A percentile compares a stretch with the other conserved stretches of the same genome.
Conservation (phyloP, 1,139 yeast genomes). For the Pichia sp. region DNA sequence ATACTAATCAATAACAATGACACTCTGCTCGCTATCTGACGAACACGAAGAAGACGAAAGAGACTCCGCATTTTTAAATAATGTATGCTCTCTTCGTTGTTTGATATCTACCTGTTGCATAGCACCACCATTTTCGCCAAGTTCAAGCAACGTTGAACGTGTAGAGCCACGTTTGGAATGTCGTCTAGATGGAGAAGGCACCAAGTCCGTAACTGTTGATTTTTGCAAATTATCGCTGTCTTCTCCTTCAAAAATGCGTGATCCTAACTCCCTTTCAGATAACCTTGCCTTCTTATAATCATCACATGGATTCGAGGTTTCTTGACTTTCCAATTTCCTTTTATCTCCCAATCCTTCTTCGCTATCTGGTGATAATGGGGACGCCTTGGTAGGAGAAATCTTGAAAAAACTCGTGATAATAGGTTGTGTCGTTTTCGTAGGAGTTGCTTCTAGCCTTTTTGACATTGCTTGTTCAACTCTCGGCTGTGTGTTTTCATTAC, state of each 20-base stretch:
- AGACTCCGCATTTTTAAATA: conserved; percentile 5
- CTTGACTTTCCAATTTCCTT: background rate
- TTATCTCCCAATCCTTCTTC: background rate
- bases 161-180: conserved; percentile 12
- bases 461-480: background rate
- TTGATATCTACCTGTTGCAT: conserved; percentile 14
- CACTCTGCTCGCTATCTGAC: conserved; percentile 1
- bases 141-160: conserved; percentile 15
- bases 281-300: background rate
- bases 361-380: background rate
- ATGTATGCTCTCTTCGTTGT: conserved; percentile 4
- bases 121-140: conserved; percentile 14
- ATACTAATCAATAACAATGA: conserved; percentile 11
- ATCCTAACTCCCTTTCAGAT: background rate
- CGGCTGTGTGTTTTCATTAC: background rate
- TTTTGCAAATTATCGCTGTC: background rate
- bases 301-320: background rate
- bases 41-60: background rate
- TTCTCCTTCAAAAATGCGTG: background rate
- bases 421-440: conserved; percentile 9
- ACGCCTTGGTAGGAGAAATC: conserved; percentile 10
- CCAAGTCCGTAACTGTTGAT: background rate
- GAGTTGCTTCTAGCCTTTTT: background rate
- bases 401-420: conserved; percentile 17
- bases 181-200: background rate